Conservation (phyloP, 345 rosid genomes). For the Eucalyptus decipiens region DNA sequence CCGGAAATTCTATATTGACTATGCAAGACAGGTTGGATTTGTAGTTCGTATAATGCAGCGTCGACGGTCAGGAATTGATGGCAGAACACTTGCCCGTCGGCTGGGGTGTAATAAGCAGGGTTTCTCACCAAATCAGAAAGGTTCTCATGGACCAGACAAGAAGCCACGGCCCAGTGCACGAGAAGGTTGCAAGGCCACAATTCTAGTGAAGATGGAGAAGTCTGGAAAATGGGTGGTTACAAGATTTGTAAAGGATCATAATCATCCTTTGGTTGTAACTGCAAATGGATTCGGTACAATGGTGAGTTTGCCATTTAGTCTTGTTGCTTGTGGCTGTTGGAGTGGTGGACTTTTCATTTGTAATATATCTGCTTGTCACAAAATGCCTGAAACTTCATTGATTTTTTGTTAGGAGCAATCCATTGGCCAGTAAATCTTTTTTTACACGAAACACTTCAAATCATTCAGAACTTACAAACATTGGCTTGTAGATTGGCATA, state of each 20-base stretch:
- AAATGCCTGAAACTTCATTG: background rate
- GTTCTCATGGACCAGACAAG: conserved; percentile 30
- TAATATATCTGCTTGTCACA: background rate
- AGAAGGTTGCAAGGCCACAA: conserved; percentile 83
- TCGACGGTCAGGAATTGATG: conserved; percentile 69
- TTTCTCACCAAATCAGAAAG: conserved; percentile 43
- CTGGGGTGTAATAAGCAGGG: conserved; percentile 85
- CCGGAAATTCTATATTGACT: conserved; percentile 42
- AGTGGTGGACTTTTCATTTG: background rate
- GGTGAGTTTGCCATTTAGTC: conserved; percentile 21
- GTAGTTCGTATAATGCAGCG: conserved; percentile 76
- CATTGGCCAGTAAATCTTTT: background rate
- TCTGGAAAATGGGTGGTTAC: conserved; percentile 79
- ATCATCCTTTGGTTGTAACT: conserved; percentile 50
- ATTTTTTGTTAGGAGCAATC: background rate
- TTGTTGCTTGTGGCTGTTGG: background rate
- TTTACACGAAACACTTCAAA: background rate
- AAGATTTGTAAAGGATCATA: conserved; percentile 70
- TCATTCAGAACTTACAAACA: background rate
- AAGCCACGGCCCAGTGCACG: conserved; percentile 51
- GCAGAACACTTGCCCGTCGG: conserved; percentile 72
- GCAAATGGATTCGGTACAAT: conserved; percentile 26
- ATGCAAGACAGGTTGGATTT: conserved; percentile 59
- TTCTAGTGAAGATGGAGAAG: conserved; percentile 68
- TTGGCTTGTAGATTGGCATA: background rate